A percentile compares a stretch with the other conserved stretches of the same genome.
phyloP scores from a whole-genome alignment of 1,284 basidiomycete species.

The Marasmius oreades region DNA sequence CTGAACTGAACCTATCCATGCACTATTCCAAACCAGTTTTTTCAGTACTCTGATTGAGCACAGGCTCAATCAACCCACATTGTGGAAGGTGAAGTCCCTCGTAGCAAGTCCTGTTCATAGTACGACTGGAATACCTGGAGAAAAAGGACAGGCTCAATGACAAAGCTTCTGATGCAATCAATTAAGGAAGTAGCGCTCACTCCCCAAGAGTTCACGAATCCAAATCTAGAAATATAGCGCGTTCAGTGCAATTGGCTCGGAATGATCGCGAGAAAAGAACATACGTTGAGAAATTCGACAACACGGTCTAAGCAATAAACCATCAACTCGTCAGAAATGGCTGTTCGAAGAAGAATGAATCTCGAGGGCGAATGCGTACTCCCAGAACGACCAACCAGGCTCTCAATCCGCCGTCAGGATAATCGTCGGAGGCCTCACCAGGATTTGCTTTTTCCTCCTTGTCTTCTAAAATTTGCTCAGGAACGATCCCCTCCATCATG shows the following conservation, averaged over 20 bases:
- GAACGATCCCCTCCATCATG: background rate
- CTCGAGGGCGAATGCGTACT: constrained; percentile 28
- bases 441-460: background rate
- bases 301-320: background rate
- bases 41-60: background rate
- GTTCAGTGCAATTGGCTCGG: background rate
- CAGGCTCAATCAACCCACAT: constrained; percentile 32
- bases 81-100: constrained; percentile 29
- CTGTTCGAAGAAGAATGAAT: background rate
- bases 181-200: background rate
- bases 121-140: constrained; percentile 29
- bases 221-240: constrained; percentile 10
- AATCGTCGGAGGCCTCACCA: constrained; percentile 18
- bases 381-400: constrained; percentile 52
- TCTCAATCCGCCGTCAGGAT: constrained; percentile 48
- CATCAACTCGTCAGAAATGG: background rate
- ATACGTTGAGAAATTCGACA: constrained; percentile 11
- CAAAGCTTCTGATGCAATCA: background rate
- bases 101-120: constrained; percentile 27
- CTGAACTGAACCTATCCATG: constrained; percentile 53
- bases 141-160: background rate
- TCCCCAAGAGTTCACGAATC: constrained; percentile 17
- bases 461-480: background rate
- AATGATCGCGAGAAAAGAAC: background rate
- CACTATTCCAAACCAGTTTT: constrained; percentile 25